Base-by-base conservation (phyloP, 108 stramenopile genomes). In the Seminavis robusta region DNA sequence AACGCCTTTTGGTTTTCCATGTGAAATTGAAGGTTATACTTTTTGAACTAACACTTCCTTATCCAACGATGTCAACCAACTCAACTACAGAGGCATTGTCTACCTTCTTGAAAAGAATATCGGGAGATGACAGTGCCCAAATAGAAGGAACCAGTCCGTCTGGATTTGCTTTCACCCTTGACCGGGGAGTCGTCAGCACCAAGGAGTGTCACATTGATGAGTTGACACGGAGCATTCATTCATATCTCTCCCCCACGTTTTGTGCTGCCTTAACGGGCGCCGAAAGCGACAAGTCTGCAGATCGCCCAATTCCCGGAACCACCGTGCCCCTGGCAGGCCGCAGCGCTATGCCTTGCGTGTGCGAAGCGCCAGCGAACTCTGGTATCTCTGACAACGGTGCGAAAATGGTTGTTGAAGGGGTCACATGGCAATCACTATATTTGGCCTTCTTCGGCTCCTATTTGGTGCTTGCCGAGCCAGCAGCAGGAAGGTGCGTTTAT, bases 401-500 rank as follows among this genome's bases (percentile, higher is more conserved):
- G n/a, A 81, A 85, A 36, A 76, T 86, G 26, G 75, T 81, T 23
- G 78, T 84, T 28, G 83, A 86, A 47, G 92, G 92, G 2, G 71
- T 93, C 9, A 78, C 77, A 29, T 93, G 92, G 92, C 88, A 86
- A 42, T 85, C 83, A 25, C 81, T 93, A n/a, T 93, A 93, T 59
- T 62, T 93, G 2, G 81, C 83, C 3, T 56, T 89, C 17, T 40
- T 87, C 33, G 81, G 74, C 8, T 62, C 67, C 21, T 67, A 74
- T 54, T 63, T 84, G 33, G 66, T 93, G 9, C 54, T 93, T 30
- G 92, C 79, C 19, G 88, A 93, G 56, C 88, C 86, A 7, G 76
- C 71, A 32, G 61, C 65, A 36, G 61, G 33, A 15, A 47, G 48
- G 27, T 3, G 10, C 45, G 51, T 32, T 17, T 34, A 16, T 49